Percentiles rank a stretch among this genome's conserved stretches.
phyloP scores from a whole-genome alignment of 495 filamentous ascomycete genomes.

The Cairneyella variabilis region DNA sequence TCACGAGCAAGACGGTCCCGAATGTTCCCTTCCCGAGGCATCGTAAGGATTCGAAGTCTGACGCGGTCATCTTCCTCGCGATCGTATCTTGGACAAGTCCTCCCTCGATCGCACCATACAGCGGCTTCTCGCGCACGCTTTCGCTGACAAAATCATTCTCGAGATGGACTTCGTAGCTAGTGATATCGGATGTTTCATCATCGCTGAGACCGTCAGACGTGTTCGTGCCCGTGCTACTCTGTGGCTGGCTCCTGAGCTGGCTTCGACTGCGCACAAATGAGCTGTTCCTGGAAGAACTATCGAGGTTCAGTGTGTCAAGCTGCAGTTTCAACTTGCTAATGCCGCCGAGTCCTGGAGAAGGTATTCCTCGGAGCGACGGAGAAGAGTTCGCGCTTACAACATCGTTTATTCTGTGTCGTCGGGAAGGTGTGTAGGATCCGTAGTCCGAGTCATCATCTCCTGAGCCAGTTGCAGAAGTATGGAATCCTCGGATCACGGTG shows the following conservation, averaged over 20 bases:
- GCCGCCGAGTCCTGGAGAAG: slow-evolving; percentile 54
- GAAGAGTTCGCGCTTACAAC: slow-evolving; percentile 56
- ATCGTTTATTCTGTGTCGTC: slow-evolving; percentile 39
- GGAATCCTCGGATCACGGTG: slow-evolving; percentile 74
- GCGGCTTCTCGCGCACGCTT: slow-evolving; percentile 47
- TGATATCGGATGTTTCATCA: slow-evolving; percentile 32
- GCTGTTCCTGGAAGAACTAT: slow-evolving; percentile 32
- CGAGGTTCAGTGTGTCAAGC: slow-evolving; percentile 60
- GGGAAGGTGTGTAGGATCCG: slow-evolving; percentile 23
- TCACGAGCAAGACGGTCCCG: slow-evolving; percentile 81
- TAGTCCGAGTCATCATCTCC: slow-evolving; percentile 83
- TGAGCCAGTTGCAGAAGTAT: slow-evolving; percentile 67
- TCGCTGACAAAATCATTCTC: slow-evolving; percentile 84
- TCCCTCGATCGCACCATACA: slow-evolving; percentile 37
- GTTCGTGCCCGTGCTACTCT: slow-evolving; percentile 26
- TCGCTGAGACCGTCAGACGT: slow-evolving; percentile 26
- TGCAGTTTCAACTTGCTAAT: slow-evolving; percentile 77
- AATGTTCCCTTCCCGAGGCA: slow-evolving; percentile 95
- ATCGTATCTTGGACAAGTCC: slow-evolving; percentile 30
- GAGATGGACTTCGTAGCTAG: slow-evolving; percentile 83
- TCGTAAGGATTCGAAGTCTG: slow-evolving; percentile 88
- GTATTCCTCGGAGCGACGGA: slow-evolving; percentile 54
- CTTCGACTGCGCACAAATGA: slow-evolving; percentile 26
- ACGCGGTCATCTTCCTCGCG: slow-evolving; percentile 79
- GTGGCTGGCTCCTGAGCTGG: slow-evolving; percentile 16